Evolutionary conservation across 768 basidiomycete genomes (phyloP).

Genomic region (Agaricus subrufescens): DNA sequence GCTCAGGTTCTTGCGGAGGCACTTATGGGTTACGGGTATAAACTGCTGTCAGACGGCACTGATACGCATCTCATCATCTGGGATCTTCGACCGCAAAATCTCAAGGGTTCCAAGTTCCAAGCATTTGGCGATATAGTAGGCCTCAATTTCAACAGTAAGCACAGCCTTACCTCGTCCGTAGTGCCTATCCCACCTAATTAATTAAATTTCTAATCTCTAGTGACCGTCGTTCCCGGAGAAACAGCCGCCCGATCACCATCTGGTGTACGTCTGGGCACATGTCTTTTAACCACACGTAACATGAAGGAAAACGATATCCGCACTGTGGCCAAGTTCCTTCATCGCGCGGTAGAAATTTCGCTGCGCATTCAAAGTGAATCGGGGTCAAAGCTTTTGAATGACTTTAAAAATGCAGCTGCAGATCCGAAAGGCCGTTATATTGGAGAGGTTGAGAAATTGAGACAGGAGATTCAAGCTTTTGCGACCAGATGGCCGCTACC

Average conservation of each 20-base stretch:
- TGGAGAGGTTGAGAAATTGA: constrained; percentile 65
- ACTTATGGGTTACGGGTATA: constrained; percentile 81
- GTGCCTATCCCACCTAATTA: background rate
- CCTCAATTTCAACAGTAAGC: constrained; percentile 91
- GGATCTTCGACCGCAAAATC: constrained; percentile 91
- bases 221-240: constrained; percentile 97
- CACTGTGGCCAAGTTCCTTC: constrained; percentile 83
- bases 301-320: constrained; percentile 91
- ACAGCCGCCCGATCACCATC: constrained; percentile 93
- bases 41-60: constrained; percentile 92
- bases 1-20: constrained; percentile 70
- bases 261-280: constrained; percentile 93
- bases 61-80: constrained; percentile 98
- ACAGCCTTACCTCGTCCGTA: background rate
- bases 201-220: constrained; percentile 27
- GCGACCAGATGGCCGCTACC: constrained; percentile 90
- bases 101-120: constrained; percentile 97
- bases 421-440: constrained; percentile 61
- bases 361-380: constrained; percentile 81
- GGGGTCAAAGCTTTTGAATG: constrained; percentile 90
- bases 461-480: constrained; percentile 76
- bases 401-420: constrained; percentile 84
- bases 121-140: constrained; percentile 96
- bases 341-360: constrained; percentile 91
- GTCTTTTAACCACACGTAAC: constrained; percentile 90